Conservation (phyloP, 2,329 filamentous ascomycete genomes). For the Biscogniauxia sp. region DNA sequence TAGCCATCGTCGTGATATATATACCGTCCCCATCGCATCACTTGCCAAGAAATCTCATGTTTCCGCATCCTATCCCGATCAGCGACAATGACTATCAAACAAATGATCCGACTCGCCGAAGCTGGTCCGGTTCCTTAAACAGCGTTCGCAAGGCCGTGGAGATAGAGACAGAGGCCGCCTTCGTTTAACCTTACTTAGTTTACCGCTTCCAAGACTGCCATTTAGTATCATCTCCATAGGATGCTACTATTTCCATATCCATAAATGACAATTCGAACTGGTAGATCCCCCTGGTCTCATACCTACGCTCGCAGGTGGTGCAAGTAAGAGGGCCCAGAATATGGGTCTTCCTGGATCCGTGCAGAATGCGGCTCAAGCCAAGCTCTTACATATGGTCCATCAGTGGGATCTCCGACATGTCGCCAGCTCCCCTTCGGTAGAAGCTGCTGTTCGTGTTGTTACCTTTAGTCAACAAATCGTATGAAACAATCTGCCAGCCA, state of each 20-base stretch:
- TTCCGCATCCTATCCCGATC: constrained; percentile 14
- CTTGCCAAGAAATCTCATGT: constrained; percentile 15
- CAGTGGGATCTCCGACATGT: constrained; percentile 16
- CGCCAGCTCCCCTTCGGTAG: constrained; percentile 10
- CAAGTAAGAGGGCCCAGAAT: background rate
- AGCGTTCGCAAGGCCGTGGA: constrained; percentile 4
- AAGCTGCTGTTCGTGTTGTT: constrained; percentile 10
- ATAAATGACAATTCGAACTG: background rate
- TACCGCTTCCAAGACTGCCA: background rate
- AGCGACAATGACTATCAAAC: constrained; percentile 12
- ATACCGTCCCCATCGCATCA: constrained; percentile 2
- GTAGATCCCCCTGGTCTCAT: background rate
- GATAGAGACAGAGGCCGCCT: background rate
- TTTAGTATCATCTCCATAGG: background rate
- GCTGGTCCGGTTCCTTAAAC: background rate
- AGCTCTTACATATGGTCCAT: constrained; percentile 11
- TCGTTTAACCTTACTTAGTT: background rate
- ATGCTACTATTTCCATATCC: background rate
- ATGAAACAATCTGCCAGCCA: constrained; percentile 18
- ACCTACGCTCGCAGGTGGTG: background rate
- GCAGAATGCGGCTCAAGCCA: constrained; percentile 19
- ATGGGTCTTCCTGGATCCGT: constrained; percentile 4
- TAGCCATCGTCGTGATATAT: constrained; percentile 11
- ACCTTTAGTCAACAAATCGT: constrained; percentile 7
- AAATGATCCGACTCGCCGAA: constrained; percentile 12